Evolutionary conservation across 1,139 yeast genomes (phyloP).

Genomic region (Pichia cactophila): DNA sequence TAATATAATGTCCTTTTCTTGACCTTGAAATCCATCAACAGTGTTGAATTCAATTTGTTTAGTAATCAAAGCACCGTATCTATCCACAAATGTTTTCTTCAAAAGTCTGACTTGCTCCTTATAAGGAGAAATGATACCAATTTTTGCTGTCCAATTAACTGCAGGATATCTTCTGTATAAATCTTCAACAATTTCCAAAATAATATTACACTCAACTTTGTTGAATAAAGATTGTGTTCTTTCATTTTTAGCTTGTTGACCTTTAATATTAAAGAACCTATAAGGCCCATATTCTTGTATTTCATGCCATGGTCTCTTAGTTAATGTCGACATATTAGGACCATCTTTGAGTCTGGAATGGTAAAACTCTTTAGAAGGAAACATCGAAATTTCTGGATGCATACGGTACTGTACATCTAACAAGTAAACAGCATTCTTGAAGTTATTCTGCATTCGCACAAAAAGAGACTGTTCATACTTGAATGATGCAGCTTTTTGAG

Average conservation of each 20-base stretch:
- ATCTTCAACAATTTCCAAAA: constrained; percentile 58
- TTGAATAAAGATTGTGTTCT: constrained; percentile 67
- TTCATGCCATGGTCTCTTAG: constrained; percentile 71
- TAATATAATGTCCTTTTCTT: constrained; percentile 87
- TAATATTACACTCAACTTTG: constrained; percentile 60
- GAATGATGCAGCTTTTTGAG: constrained; percentile 74
- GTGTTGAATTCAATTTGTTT: constrained; percentile 82
- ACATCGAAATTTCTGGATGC: constrained; percentile 86
- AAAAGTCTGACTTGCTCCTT: constrained; percentile 72
- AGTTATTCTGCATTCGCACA: constrained; percentile 79
- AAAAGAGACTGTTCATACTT: constrained; percentile 89
- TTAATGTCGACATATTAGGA: constrained; percentile 50
- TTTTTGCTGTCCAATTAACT: constrained; percentile 55
- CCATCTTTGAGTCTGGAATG: constrained; percentile 69
- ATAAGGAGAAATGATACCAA: constrained; percentile 93
- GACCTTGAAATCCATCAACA: constrained; percentile 97
- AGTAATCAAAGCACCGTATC: constrained; percentile 56
- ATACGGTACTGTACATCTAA: constrained; percentile 96
- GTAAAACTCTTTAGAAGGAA: constrained; percentile 84
- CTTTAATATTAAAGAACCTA: constrained; percentile 64
- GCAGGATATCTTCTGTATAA: constrained; percentile 46
- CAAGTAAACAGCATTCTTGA: constrained; percentile 57
- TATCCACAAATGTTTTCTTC: constrained; percentile 46
- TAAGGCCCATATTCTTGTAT: constrained; percentile 54
- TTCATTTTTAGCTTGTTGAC: constrained; percentile 55